Evolutionary conservation across 2,329 filamentous ascomycete species (phyloP), one percentile per base, ranked within the genome.

Genomic region (Fusarium buharicum): DNA sequence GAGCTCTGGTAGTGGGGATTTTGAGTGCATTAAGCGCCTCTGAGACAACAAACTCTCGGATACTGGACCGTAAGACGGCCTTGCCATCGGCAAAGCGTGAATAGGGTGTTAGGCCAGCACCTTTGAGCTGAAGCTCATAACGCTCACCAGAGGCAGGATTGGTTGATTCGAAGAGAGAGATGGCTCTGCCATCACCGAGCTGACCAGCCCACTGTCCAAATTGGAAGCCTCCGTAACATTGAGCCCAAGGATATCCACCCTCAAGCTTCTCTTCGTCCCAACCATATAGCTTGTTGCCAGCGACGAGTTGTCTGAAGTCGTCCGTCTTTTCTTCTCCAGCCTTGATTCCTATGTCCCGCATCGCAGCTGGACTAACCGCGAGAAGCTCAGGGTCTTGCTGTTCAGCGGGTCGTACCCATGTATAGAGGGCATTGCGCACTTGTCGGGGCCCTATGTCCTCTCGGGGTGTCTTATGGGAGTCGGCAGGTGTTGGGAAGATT

Each of bases 21-120:
- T 86, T 82, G 3, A 99, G 84, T 1, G 93, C 92, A 74, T 97
- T 86, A 38, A 99, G 84, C 22, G 89, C 88, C 79, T 99, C 95
- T 44, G 91, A 96, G 17, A 96, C 93, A 38, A 99, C 81, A 68
- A 95, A 99, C 78, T 99, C 95, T 59, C 95, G 86, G 67, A 99
- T 96, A 72, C 92, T 96, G 24, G 92, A 96, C 59, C 95, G 83
- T 47, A 99, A 80, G 3, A 99, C 95, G 1, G 95, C 95, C 74
- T 95, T 94, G 27, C 95, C 95, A 74, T 99, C 95, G 20, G 95
- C 95, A 68, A 99, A 99, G 4, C 95, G 89, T 34, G 92, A 96
- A 78, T 99, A 99, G 0, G 95, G 95, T 4, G 95, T 99, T 70
- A 90, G 80, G 6, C 95, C 95, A 14, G 95, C 95, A 20, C 95